Evolutionary conservation across 2,329 filamentous ascomycete genomes (phyloP).

Genomic region (Sarocladium brachiariae): DNA sequence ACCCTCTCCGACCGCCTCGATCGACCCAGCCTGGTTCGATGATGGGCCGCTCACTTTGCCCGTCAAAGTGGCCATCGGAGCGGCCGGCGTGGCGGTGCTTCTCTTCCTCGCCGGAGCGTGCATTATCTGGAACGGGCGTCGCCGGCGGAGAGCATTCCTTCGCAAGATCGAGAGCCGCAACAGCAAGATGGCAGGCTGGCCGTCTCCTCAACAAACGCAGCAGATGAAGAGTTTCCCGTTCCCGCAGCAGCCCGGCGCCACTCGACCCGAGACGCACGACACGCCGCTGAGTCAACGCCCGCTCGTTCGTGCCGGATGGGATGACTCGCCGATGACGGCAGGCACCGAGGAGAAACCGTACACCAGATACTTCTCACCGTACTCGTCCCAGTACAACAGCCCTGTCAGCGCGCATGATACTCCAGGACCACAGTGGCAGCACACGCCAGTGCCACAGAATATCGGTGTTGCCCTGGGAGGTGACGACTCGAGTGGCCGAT

Average conservation of each 20-base stretch:
- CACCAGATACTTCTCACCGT: constrained; percentile 50
- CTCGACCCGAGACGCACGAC: constrained; percentile 17
- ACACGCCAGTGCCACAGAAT: constrained; percentile 17
- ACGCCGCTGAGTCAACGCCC: constrained; percentile 32
- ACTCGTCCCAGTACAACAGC: constrained; percentile 52
- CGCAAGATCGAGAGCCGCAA: constrained; percentile 35
- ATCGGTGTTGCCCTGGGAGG: constrained; percentile 40
- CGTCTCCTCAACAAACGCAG: constrained; percentile 22
- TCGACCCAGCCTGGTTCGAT: constrained; percentile 33
- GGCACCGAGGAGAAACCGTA: constrained; percentile 29
- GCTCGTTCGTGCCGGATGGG: constrained; percentile 37
- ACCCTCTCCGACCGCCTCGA: constrained; percentile 34
- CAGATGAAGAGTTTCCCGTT: constrained; percentile 15
- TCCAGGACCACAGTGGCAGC: constrained; percentile 7
- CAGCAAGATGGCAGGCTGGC: constrained; percentile 34
- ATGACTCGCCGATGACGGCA: constrained; percentile 43
- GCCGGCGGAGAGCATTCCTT: constrained; percentile 46
- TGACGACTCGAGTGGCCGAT: constrained; percentile 18
- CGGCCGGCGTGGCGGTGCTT: constrained; percentile 41
- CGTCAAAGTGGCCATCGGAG: constrained; percentile 51
- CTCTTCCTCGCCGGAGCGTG: constrained; percentile 42
- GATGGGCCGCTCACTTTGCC: constrained; percentile 43
- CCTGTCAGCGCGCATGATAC: constrained; percentile 41
- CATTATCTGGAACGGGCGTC: constrained; percentile 51
- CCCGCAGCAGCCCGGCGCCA: constrained; percentile 6